Evolutionary conservation across 75 land plant species (phyloP).

Genomic region (Chamaecyparis obtusa): DNA sequence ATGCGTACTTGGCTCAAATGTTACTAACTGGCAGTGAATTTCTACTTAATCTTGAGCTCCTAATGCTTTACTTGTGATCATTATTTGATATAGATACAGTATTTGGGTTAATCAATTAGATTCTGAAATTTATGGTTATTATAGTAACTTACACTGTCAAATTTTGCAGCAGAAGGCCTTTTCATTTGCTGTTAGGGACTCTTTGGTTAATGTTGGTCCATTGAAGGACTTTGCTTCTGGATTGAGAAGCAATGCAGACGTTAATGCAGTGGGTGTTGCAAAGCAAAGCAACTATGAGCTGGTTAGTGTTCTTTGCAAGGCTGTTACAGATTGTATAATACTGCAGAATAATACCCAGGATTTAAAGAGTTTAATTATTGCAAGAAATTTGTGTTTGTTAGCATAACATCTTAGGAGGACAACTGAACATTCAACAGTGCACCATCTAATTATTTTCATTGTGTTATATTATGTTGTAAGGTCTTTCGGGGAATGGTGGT

Average conservation of each 20-base stretch:
- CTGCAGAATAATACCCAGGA: neutral
- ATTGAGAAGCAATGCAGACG: constrained; percentile 76
- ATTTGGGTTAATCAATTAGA: neutral
- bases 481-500: neutral
- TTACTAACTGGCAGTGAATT: neutral
- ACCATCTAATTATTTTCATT: neutral
- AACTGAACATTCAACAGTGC: neutral
- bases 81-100: neutral
- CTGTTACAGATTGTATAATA: neutral
- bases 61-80: neutral
- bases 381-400: neutral
- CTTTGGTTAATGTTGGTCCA: constrained; percentile 89
- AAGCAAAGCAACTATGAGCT: constrained; percentile 95
- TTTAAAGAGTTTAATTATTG: neutral
- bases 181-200: constrained; percentile 88
- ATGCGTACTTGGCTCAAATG: neutral
- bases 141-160: neutral
- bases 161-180: constrained; percentile 64
- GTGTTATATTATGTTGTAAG: neutral
- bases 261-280: constrained; percentile 69
- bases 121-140: neutral
- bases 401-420: neutral
- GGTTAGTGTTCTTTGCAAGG: constrained; percentile 37
- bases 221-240: constrained; percentile 94
- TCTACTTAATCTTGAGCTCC: neutral